Percentiles rank a stretch among this genome's conserved stretches.
Evolutionary conservation across 768 basidiomycete genomes (phyloP).

Genomic region (Asterophora lycoperdoides): DNA sequence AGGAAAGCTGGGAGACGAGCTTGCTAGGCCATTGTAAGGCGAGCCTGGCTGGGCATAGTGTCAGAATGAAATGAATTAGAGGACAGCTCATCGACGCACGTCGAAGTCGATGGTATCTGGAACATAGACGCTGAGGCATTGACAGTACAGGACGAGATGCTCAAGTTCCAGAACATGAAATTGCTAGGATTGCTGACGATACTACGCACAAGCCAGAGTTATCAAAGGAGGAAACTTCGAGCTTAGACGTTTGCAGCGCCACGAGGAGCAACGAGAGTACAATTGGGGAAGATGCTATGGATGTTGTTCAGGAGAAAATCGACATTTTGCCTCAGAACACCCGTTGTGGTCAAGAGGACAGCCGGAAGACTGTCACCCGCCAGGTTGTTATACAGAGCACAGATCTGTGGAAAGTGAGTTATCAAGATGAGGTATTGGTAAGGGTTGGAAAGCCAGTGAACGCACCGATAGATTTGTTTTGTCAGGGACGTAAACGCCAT

Average conservation of each 20-base stretch:
- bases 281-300: neutral
- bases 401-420: neutral
- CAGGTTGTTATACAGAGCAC: constrained; percentile 7
- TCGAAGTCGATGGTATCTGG: neutral
- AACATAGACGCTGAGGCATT: constrained; percentile 11
- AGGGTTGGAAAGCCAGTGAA: no score
- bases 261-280: neutral
- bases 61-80: neutral
- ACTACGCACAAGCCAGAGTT: no score
- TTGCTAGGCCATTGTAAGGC: constrained; percentile 5
- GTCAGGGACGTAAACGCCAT: no score
- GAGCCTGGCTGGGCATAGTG: constrained; percentile 1
- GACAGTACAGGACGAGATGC: no score
- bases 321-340: constrained; percentile 13
- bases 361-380: constrained; percentile 12
- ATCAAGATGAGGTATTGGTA: no score
- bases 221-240: no score
- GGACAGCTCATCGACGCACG: neutral
- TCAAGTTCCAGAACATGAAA: no score
- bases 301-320: neutral
- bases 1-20: constrained; percentile 12
- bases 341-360: constrained; percentile 14
- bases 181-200: no score
- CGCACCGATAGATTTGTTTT: no score
- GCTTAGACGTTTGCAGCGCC: neutral